phyloP scores from a whole-genome alignment of 495 filamentous ascomycete species.

The Echria macrotheca region DNA sequence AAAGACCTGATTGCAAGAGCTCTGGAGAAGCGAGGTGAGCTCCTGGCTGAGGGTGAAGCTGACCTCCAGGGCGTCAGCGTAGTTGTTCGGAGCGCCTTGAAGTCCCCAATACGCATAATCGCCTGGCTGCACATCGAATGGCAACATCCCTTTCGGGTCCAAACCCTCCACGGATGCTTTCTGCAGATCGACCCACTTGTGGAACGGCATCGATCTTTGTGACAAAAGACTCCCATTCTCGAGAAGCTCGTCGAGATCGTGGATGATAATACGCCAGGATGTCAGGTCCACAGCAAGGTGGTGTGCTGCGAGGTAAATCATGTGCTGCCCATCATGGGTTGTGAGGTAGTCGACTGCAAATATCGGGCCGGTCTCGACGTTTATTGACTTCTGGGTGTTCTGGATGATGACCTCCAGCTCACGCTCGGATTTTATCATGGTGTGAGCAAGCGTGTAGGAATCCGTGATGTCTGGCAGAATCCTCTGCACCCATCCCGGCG shows the following conservation, averaged over 20 bases:
- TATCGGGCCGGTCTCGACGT: constrained; percentile 40
- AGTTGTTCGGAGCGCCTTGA: constrained; percentile 38
- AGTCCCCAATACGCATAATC: constrained; percentile 45
- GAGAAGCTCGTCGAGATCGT: constrained; percentile 61
- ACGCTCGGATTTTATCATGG: constrained; percentile 28
- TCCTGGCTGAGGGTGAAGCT: constrained; percentile 39
- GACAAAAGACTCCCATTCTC: constrained; percentile 39
- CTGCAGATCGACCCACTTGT: constrained; percentile 53
- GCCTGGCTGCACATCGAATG: constrained; percentile 30
- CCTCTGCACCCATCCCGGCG: constrained; percentile 38
- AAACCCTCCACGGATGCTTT: constrained; percentile 26
- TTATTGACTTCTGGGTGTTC: constrained; percentile 34
- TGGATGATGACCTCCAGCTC: constrained; percentile 38
- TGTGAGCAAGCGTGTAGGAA: constrained; percentile 36
- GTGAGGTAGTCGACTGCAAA: constrained; percentile 48
- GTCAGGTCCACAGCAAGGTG: constrained; percentile 66
- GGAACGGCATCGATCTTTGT: constrained; percentile 50
- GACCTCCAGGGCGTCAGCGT: constrained; percentile 35
- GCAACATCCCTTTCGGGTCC: constrained; percentile 19
- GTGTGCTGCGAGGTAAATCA: constrained; percentile 62
- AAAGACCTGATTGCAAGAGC: constrained; percentile 38
- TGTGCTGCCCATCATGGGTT: constrained; percentile 39
- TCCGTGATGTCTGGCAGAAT: constrained; percentile 32
- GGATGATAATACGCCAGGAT: constrained; percentile 63
- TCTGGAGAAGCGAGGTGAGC: constrained; percentile 39